These are phyloP conservation scores for Cryptomeria japonica DNA, from an alignment of 75 land plant species.

Conservation along the genomic window DNA sequence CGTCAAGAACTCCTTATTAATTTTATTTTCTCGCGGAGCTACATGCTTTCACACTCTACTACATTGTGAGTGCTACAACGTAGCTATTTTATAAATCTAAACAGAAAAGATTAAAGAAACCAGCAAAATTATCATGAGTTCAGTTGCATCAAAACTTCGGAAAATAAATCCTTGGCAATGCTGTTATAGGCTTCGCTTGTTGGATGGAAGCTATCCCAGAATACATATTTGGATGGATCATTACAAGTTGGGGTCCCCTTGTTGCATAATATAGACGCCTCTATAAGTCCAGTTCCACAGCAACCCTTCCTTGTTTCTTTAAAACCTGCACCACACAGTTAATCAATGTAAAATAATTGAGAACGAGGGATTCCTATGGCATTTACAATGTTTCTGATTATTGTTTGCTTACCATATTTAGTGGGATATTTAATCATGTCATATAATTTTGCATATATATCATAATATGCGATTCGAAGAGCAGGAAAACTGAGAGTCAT, in stretches of 20 bases:
- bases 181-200: conserved; percentile 22
- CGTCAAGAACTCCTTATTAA: too few relatives aligned
- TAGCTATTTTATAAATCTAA: too few relatives aligned
- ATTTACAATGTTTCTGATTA: neutral
- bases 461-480: neutral
- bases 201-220: conserved; percentile 57
- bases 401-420: conserved; percentile 1
- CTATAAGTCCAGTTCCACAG: conserved; percentile 52
- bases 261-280: conserved; percentile 31
- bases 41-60: too few relatives aligned
- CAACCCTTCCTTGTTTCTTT: conserved; percentile 32
- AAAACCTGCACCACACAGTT: conserved; percentile 32
- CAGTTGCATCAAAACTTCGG: neutral
- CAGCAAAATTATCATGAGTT: too few relatives aligned
- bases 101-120: too few relatives aligned
- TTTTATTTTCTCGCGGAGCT: too few relatives aligned
- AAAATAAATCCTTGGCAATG: neutral
- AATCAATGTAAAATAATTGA: too few relatives aligned
- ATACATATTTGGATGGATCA: conserved; percentile 35
- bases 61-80: too few relatives aligned
- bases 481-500: neutral
- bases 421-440: neutral
- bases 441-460: neutral
- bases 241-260: conserved; percentile 11
- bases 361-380: neutral